phyloP scores from a whole-genome alignment of 2,329 filamentous ascomycete species.

The Xylariaceae sp. region DNA sequence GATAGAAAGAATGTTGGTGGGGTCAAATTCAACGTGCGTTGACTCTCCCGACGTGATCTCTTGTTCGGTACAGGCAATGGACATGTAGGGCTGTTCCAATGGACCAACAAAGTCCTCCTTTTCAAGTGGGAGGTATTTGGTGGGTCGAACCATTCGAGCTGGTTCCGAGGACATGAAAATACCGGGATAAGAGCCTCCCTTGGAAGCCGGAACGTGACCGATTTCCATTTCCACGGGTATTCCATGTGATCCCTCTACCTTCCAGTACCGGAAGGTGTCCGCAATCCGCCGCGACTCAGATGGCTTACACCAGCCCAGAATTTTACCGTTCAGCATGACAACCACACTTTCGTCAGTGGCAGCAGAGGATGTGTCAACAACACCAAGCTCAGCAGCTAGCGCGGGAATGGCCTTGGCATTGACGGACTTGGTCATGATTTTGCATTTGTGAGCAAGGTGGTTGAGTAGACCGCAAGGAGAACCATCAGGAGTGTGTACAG shows the following conservation, averaged over 20 bases:
- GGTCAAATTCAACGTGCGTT: conserved; percentile 89
- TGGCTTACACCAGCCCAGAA: conserved; percentile 86
- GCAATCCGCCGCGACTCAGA: conserved; percentile 75
- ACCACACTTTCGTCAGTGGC: conserved; percentile 78
- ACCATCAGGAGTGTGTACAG: conserved; percentile 95
- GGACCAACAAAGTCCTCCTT: conserved; percentile 86
- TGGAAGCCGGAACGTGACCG: conserved; percentile 81
- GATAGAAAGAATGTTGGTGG: conserved; percentile 95
- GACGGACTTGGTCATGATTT: conserved; percentile 69
- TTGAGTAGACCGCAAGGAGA: conserved; percentile 90
- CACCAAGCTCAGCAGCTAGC: conserved; percentile 72
- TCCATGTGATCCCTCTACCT: conserved; percentile 77
- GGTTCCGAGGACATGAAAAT: conserved; percentile 87
- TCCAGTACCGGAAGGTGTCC: conserved; percentile 89
- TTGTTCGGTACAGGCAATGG: conserved; percentile 82
- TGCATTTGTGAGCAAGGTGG: conserved; percentile 92
- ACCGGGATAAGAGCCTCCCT: conserved; percentile 91
- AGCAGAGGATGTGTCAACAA: conserved; percentile 69
- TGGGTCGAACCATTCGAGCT: conserved; percentile 81
- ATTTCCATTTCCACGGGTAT: conserved; percentile 84
- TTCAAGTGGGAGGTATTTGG: conserved; percentile 84
- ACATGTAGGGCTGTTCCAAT: conserved; percentile 97
- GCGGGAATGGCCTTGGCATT: conserved; percentile 71
- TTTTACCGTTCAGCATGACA: conserved; percentile 82
- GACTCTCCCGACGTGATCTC: conserved; percentile 85